These are phyloP conservation scores for Monilinia vaccinii-corymbosi DNA, from an alignment of 2,329 filamentous ascomycete species.

Conservation along the genomic window DNA sequence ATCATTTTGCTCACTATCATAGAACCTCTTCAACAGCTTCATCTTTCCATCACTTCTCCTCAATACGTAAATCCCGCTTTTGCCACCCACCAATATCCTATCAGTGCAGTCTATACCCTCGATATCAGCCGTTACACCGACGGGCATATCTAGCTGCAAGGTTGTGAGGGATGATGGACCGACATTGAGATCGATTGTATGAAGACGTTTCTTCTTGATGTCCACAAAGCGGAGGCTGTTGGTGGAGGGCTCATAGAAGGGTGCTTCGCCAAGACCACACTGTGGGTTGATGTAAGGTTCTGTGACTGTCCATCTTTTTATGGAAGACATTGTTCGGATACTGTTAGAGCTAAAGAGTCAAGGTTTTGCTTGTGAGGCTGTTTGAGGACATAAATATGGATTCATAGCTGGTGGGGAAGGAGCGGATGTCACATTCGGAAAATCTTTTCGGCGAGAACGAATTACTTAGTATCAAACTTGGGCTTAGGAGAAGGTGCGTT, in stretches of 20 bases:
- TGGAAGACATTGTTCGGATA: constrained; percentile 11
- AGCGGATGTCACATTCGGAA: neutral
- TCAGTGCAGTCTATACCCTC: constrained; percentile 49
- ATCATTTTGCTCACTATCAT: constrained; percentile 27
- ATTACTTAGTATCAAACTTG: too few species aligned
- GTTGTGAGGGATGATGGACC: constrained; percentile 35
- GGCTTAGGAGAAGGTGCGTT: too few species aligned
- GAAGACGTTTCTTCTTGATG: constrained; percentile 67
- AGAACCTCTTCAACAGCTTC: constrained; percentile 44
- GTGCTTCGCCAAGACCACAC: constrained; percentile 64
- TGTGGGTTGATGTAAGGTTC: constrained; percentile 48
- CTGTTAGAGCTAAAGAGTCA: neutral
- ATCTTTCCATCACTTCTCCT: constrained; percentile 51
- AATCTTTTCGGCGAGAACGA: too few species aligned
- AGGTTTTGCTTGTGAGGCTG: neutral
- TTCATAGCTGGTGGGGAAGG: neutral
- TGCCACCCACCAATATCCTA: constrained; percentile 68
- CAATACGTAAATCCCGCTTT: constrained; percentile 72
- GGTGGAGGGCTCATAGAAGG: constrained; percentile 59
- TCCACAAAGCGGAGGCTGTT: constrained; percentile 70
- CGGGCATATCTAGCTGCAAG: constrained; percentile 42
- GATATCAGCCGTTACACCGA: constrained; percentile 71
- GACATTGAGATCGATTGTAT: constrained; percentile 56
- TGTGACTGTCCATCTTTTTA: constrained; percentile 38
- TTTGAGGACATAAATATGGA: neutral